Evolutionary conservation across 1,284 basidiomycete genomes (phyloP), one percentile per base, ranked within the genome.

Genomic region (Cystobasidium slooffiae): DNA sequence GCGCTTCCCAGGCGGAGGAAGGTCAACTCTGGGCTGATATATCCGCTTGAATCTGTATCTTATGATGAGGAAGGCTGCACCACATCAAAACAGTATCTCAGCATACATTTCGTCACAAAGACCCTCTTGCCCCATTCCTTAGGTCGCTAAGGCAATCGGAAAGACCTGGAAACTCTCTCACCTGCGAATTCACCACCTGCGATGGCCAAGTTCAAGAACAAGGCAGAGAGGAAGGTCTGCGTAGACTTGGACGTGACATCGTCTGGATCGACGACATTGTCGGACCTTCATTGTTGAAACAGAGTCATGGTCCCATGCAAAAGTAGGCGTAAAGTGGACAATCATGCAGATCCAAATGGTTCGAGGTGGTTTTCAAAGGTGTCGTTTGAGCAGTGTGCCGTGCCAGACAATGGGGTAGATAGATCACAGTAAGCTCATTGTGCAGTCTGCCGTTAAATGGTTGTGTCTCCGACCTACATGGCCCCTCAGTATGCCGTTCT

Each of bases 21-120:
- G 75, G 59, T 82, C 80, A 76, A 81, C 79, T 47, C 83, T 79
- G 3, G 83, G 83, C 65, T 79, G 76, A 76, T 84, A 84, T 73
- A 84, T 80, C 72, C 82, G 59, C 47, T 69, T 69, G 78, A 84
- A 83, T 52, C 78, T 79, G 52, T 81, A 81, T 49, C 83, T 80
- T 39, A 83, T 74, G 55, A 83, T 41, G 49, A 83, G 66, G 78
- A 84, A 84, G 43, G 76, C 77, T 46, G 59, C 44, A n/a, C 6
- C 22, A 53, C 39, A n/a, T 12, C n/a, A 14, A 1, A 14, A 2
- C n/a, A n/a, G 12, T 49, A 18, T n/a, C 4, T 59, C 31, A 43
- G 56, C 55, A 31, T 37, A 37, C 5, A 8, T 41, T n/a, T n/a
- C 6, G 46, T 49, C 46, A 6, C 20, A 47, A 41, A 6, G 20